Conservation (phyloP, 1,139 yeast genomes). For the Geotrichum histeridarum region DNA sequence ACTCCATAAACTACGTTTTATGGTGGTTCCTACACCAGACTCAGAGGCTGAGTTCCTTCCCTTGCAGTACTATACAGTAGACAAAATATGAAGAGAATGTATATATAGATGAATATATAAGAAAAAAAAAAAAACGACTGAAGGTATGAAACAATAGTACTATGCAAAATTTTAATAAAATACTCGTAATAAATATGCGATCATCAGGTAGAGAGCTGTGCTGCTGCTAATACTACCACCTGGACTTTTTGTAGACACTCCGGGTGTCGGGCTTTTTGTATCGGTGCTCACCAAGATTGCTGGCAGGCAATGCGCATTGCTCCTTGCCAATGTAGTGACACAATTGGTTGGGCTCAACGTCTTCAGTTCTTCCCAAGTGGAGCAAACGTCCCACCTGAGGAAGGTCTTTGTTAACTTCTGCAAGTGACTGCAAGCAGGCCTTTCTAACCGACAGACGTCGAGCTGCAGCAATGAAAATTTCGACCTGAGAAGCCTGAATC, state of each 20-base stretch:
- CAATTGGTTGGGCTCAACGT: slow-evolving; percentile 15
- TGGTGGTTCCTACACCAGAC: too few species aligned
- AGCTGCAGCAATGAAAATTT: slow-evolving; percentile 16
- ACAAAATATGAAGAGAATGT: too few species aligned
- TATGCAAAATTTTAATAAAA: too few species aligned
- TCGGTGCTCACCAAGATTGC: slow-evolving; percentile 17
- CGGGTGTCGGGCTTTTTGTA: slow-evolving; percentile 14
- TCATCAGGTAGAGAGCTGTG: too few species aligned
- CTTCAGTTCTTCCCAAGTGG: slow-evolving; percentile 17
- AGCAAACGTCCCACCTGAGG: slow-evolving; percentile 20
- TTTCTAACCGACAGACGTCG: slow-evolving; percentile 16
- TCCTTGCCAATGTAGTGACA: slow-evolving; percentile 17
- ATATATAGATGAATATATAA: too few species aligned
- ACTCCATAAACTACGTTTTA: too few species aligned
- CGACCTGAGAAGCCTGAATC: slow-evolving; percentile 4
- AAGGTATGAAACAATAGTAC: too few species aligned
- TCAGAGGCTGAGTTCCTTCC: too few species aligned
- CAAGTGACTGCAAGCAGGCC: slow-evolving; percentile 15
- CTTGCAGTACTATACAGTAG: too few species aligned
- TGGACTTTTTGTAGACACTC: slow-evolving; percentile 1
- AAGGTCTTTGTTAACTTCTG: slow-evolving; percentile 17
- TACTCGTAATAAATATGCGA: too few species aligned
- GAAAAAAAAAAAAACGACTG: too few species aligned
- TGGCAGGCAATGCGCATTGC: slow-evolving; percentile 15
- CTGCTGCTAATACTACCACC: background rate